A percentile compares a stretch with the other conserved stretches of the same genome.
phyloP scores from a whole-genome alignment of 371 early-diverging fungal genomes.

The Mortierella sp. region DNA sequence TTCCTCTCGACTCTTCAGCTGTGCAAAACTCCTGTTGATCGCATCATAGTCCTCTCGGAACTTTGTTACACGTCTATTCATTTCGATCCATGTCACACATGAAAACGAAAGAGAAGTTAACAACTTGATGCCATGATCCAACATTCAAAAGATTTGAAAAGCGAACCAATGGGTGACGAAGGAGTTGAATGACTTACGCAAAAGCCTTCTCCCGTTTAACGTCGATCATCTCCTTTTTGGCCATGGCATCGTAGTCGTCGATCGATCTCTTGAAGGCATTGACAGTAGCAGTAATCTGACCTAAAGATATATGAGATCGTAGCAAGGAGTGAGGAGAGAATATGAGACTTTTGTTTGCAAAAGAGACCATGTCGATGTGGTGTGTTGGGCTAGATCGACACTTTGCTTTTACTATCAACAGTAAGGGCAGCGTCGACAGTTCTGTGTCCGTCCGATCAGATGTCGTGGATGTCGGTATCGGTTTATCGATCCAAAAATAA shows the following conservation, averaged over 20 bases:
- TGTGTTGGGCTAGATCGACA: background rate
- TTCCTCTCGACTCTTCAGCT: slow-evolving; percentile 68
- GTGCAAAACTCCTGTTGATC: slow-evolving; percentile 67
- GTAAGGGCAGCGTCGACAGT: background rate
- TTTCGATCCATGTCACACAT: background rate
- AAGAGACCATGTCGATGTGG: background rate
- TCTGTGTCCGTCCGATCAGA: background rate
- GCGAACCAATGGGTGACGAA: background rate
- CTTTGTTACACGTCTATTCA: slow-evolving; percentile 73
- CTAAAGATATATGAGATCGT: slow-evolving; percentile 56
- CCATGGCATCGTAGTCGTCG: slow-evolving; percentile 79
- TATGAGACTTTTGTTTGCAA: background rate
- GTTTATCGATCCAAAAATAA: background rate
- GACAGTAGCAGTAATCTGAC: slow-evolving; percentile 78
- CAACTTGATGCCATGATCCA: background rate
- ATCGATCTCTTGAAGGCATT: slow-evolving; percentile 76
- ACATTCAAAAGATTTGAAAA: background rate
- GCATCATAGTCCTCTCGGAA: slow-evolving; percentile 75
- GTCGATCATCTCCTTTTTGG: slow-evolving; percentile 80
- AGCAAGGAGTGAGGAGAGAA: background rate
- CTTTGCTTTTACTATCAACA: background rate
- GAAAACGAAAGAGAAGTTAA: background rate
- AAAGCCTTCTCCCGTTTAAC: slow-evolving; percentile 82
- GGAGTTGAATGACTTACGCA: slow-evolving; percentile 76
- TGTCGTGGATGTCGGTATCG: background rate